Evolutionary conservation across 352 stramenopile genomes (phyloP), one percentile per base, ranked within the genome.

Genomic region (Phytophthora fragariae): DNA sequence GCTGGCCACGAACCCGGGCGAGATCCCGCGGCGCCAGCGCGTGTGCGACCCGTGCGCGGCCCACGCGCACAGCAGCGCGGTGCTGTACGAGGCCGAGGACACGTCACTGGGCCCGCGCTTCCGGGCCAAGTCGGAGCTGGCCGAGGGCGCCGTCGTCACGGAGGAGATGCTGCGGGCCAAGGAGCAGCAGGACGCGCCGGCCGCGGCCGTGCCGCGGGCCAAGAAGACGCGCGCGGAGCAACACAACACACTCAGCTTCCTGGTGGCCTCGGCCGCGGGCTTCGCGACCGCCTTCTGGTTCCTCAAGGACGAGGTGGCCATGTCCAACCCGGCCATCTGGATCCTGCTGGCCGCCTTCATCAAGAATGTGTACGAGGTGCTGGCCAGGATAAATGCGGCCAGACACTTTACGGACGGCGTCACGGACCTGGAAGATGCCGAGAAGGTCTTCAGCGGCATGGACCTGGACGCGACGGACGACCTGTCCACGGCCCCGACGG

Each of bases 281-380:
- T 92, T 93, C 10, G 82, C 78, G 0, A 75, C 81, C 47, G 85
- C 88, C 1, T 92, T 95, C 29, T 95, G 85, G 85, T 93, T 93
- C 71, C 75, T 95, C 11, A 92, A 91, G 70, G 86, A 92, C 68
- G 86, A 93, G 46, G 86, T 95, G 33, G 80, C 86, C 39, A 72
- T 80, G 49, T 81, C 85, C 11, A 95, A 95, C 61, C 86, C 86
- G 3, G 88, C 88, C 15, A 78, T 93, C 19, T 95, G 86, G 84
- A 95, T 95, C 47, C 68, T 95, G 27, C 65, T 92, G 21, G 75
- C 77, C 5, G 88, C 85, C 0, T 91, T 93, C 33, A 53, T 88
- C 49, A 95, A 92, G 74, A 95, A 93, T 44, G 60, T 93, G 35
- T 82, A 88, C 57, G 83, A 95, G 53, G 65, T 95, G 6, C 61